Evolutionary conservation across 148 eudicot genomes (phyloP).

Genomic region (Chenopodium berlandieri): DNA sequence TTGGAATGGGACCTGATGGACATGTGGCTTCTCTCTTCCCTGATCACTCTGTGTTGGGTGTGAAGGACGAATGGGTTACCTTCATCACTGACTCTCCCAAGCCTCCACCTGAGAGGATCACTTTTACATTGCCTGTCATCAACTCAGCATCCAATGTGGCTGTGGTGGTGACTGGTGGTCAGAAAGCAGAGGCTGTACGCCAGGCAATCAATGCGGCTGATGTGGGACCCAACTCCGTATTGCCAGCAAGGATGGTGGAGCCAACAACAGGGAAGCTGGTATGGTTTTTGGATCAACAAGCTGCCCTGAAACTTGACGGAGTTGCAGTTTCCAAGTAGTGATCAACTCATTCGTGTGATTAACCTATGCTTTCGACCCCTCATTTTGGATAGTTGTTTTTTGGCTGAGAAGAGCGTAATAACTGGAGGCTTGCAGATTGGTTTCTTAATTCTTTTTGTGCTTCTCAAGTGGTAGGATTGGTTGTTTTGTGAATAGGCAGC

Average conservation of each 20-base stretch:
- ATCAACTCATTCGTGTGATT: background rate
- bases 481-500: constrained; percentile 24
- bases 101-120: constrained; percentile 87
- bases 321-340: constrained; percentile 35
- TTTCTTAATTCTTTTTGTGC: constrained; percentile 12
- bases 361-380: background rate
- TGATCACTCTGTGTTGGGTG: constrained; percentile 50
- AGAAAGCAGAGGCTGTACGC: constrained; percentile 62
- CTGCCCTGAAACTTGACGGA: constrained; percentile 52
- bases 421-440: constrained; percentile 1
- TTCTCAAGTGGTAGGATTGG: background rate
- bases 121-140: constrained; percentile 84
- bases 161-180: constrained; percentile 57
- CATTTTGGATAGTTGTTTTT: constrained; percentile 7
- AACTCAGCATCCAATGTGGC: constrained; percentile 81
- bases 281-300: constrained; percentile 64
- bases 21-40: constrained; percentile 92
- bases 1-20: constrained; percentile 91
- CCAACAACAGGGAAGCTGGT: constrained; percentile 58
- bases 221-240: constrained; percentile 34
- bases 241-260: constrained; percentile 72
- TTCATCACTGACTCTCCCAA: constrained; percentile 79
- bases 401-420: constrained; percentile 17
- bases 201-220: constrained; percentile 38
- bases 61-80: constrained; percentile 73